Percentiles rank a stretch among this genome's conserved stretches.
phyloP scores from a whole-genome alignment of 1,139 yeast species.

The Pichia kudriavzevii region DNA sequence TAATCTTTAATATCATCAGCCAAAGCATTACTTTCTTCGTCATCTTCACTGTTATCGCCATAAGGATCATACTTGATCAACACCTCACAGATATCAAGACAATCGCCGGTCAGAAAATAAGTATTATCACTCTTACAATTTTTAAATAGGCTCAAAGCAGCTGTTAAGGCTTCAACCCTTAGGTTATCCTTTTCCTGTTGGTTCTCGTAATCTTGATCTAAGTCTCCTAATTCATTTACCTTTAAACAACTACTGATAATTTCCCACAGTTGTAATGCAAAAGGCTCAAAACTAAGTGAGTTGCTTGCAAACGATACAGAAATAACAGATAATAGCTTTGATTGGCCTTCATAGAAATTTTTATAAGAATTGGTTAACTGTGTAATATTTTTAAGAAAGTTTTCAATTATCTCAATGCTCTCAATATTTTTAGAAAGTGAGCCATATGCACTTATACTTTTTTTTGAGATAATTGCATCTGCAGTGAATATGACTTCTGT shows the following conservation, averaged over 20 bases:
- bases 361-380: background rate
- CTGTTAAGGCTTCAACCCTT: conserved; percentile 42
- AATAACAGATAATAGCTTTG: conserved; percentile 21
- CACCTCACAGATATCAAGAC: conserved; percentile 29
- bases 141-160: conserved; percentile 33
- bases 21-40: conserved; percentile 32
- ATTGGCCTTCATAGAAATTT: conserved; percentile 10
- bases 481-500: conserved; percentile 36
- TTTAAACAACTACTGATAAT: conserved; percentile 27
- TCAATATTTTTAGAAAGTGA: conserved; percentile 35
- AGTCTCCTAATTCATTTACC: conserved; percentile 23
- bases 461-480: conserved; percentile 43
- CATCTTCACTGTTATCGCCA: conserved; percentile 31
- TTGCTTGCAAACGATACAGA: conserved; percentile 28
- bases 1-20: conserved; percentile 39
- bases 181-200: conserved; percentile 39
- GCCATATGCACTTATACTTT: conserved; percentile 53
- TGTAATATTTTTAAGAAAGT: conserved; percentile 1
- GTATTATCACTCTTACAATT: conserved; percentile 23
- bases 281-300: too few relatives aligned
- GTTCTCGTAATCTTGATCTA: conserved; percentile 29
- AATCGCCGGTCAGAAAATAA: conserved; percentile 26
- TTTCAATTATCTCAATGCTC: conserved; percentile 17
- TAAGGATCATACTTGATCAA: conserved; percentile 58
- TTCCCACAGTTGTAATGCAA: conserved; percentile 26